Conservation (phyloP, 495 filamentous ascomycete genomes). For the Podospora australis region DNA sequence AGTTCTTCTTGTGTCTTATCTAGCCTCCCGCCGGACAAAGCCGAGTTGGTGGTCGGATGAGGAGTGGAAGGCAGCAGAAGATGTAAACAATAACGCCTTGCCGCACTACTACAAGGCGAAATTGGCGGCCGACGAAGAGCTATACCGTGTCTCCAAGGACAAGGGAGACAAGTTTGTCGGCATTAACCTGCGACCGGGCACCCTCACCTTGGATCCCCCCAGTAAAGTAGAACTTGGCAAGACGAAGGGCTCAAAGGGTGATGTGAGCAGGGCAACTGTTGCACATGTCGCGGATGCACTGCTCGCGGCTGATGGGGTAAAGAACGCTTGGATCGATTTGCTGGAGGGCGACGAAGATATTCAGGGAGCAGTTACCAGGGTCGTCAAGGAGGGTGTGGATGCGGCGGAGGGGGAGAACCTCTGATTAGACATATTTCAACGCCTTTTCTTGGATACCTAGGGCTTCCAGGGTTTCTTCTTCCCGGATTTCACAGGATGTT, state of each 20-base stretch:
- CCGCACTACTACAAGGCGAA: conserved; percentile 69
- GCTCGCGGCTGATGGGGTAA: conserved; percentile 49
- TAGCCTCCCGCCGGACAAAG: conserved; percentile 50
- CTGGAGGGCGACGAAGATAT: conserved; percentile 50
- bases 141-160: conserved; percentile 50
- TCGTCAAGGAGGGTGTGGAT: conserved; percentile 57
- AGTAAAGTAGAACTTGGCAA: conserved; percentile 61
- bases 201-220: conserved; percentile 53
- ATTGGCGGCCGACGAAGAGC: conserved; percentile 64
- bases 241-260: conserved; percentile 44
- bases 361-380: conserved; percentile 57
- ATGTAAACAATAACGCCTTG: conserved; percentile 49
- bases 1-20: conserved; percentile 69
- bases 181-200: conserved; percentile 64
- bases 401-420: conserved; percentile 61
- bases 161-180: conserved; percentile 46
- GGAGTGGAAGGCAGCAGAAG: conserved; percentile 44
- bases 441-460: too few species aligned
- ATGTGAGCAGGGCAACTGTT: conserved; percentile 59
- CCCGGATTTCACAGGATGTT: too few species aligned
- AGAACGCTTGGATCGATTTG: conserved; percentile 41
- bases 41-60: conserved; percentile 65
- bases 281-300: conserved; percentile 61
- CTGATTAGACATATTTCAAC: too few species aligned
- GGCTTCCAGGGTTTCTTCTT: too few species aligned